These are phyloP conservation scores for Gossypium gossypioides DNA, from an alignment of 441 rosid species.

Conservation along the genomic window DNA sequence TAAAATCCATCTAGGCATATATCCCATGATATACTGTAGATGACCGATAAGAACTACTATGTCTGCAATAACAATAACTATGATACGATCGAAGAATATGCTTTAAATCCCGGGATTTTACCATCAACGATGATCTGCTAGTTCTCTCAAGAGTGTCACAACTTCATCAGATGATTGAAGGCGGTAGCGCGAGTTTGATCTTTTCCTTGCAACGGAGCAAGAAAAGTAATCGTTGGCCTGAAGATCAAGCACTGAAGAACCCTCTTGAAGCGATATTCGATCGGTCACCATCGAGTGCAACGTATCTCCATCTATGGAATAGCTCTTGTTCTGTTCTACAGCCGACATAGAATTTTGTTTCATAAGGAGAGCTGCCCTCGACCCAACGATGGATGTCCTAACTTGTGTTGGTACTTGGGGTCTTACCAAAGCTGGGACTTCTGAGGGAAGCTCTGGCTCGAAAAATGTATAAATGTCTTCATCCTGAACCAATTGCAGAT, in stretches of 20 bases:
- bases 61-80: neutral
- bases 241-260: conserved; percentile 60
- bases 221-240: conserved; percentile 64
- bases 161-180: conserved; percentile 46
- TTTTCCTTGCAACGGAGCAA: conserved; percentile 52
- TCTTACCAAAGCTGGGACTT: conserved; percentile 19
- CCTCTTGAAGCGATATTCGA: conserved; percentile 27
- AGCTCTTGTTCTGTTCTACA: conserved; percentile 27
- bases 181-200: conserved; percentile 50
- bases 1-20: too few relatives aligned
- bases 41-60: too few relatives aligned
- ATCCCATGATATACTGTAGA: too few relatives aligned
- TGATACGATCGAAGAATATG: neutral
- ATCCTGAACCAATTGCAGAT: conserved; percentile 36
- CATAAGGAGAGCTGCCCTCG: conserved; percentile 26
- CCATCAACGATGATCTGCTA: conserved; percentile 20
- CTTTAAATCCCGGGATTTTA: neutral
- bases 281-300: conserved; percentile 31
- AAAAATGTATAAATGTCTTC: conserved; percentile 66
- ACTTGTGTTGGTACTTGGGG: conserved; percentile 25
- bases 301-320: conserved; percentile 21
- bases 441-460: conserved; percentile 58
- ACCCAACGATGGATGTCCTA: conserved; percentile 20
- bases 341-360: conserved; percentile 44
- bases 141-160: conserved; percentile 39